Evolutionary conservation across 2,329 filamentous ascomycete species (phyloP).

Genomic region (Lachnellula subtilissima): DNA sequence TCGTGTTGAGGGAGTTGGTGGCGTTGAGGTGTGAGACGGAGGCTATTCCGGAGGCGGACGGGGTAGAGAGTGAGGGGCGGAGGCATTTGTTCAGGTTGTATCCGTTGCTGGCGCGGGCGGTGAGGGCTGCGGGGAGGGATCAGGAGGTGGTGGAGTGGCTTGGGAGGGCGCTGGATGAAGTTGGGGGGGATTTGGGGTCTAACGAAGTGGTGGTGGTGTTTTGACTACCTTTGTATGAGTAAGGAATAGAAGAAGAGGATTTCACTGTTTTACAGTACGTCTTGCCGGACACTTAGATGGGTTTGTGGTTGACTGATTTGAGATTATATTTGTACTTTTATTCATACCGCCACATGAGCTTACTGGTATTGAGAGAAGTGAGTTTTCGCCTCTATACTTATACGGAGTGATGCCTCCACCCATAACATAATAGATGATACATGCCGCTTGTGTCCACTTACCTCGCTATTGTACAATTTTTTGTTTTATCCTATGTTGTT

Average conservation of each 20-base stretch:
- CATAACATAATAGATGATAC: slow-evolving; percentile 8
- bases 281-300: neutral
- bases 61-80: slow-evolving; percentile 52
- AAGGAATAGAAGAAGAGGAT: neutral
- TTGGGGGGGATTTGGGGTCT: slow-evolving; percentile 50
- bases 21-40: slow-evolving; percentile 63
- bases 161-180: slow-evolving; percentile 55
- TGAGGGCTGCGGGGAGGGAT: slow-evolving; percentile 58
- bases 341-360: neutral
- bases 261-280: neutral
- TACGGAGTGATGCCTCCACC: slow-evolving; percentile 9
- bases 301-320: slow-evolving; percentile 2
- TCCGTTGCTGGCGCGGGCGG: slow-evolving; percentile 65
- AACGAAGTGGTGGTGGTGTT: slow-evolving; percentile 5
- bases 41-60: slow-evolving; percentile 56
- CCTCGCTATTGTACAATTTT: slow-evolving; percentile 15
- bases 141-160: slow-evolving; percentile 54
- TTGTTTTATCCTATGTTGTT: neutral
- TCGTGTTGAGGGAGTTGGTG: slow-evolving; percentile 63
- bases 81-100: slow-evolving; percentile 80
- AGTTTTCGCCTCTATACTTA: neutral
- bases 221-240: neutral
- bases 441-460: neutral
- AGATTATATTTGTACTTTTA: neutral
- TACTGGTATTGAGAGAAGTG: neutral